These are phyloP conservation scores for Penicillium salamii DNA, from an alignment of 495 filamentous ascomycete genomes.

Conservation along the genomic window DNA sequence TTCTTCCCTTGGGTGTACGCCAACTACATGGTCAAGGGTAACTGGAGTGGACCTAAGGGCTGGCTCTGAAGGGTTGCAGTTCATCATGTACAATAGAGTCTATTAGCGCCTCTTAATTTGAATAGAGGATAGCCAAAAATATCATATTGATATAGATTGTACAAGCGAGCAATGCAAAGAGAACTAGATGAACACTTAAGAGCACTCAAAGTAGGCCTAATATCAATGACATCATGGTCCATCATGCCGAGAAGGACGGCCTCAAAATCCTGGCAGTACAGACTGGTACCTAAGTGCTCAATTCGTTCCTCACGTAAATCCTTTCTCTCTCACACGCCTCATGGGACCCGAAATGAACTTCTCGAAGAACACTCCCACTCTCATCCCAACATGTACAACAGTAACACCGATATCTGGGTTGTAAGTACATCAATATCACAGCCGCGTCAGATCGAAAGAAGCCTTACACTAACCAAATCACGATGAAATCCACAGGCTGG, in stretches of 20 bases:
- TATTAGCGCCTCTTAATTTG: not conserved
- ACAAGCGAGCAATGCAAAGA: not conserved
- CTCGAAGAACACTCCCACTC: not conserved
- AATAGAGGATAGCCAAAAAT: not conserved
- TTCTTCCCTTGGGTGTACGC: slow-evolving; percentile 69
- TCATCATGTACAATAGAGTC: not conserved
- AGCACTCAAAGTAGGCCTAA: no score
- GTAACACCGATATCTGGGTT: slow-evolving; percentile 50
- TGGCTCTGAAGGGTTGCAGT: slow-evolving; percentile 19
- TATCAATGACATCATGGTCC: slow-evolving; percentile 3
- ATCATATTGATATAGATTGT: not conserved
- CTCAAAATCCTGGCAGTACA: not conserved
- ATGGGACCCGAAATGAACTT: no score
- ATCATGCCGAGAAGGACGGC: not conserved
- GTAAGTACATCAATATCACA: slow-evolving; percentile 27
- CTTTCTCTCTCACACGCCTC: not conserved
- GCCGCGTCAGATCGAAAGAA: not conserved
- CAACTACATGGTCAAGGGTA: slow-evolving; percentile 57
- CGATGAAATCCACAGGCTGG: slow-evolving; percentile 56
- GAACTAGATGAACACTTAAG: no score
- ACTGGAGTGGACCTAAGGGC: slow-evolving; percentile 61
- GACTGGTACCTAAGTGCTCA: not conserved
- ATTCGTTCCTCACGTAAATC: not conserved
- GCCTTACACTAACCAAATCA: no score
- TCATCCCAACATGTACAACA: slow-evolving; percentile 37